A percentile compares a stretch with the other conserved stretches of the same genome.
phyloP scores from a whole-genome alignment of 2,329 filamentous ascomycete genomes.

The Myriosclerotinia curreyana region DNA sequence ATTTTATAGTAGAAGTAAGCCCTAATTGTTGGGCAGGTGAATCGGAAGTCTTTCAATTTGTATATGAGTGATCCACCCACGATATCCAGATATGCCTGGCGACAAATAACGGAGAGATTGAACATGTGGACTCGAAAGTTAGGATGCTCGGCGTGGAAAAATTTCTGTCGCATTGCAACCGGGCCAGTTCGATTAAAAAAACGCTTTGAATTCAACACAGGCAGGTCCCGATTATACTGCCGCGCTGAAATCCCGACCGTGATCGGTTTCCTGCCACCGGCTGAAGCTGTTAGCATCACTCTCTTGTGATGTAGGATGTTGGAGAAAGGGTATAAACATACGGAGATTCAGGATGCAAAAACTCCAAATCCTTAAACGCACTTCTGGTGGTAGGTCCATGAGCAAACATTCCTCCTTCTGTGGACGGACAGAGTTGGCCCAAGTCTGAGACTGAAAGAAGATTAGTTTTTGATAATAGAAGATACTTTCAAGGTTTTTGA shows the following conservation, averaged over 20 bases:
- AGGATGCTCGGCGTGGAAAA: not conserved
- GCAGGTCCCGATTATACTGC: not conserved
- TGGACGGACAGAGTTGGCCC: not conserved
- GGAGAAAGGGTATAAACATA: not conserved
- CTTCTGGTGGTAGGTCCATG: not conserved
- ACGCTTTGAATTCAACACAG: not conserved
- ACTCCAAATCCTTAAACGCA: slow-evolving; percentile 4
- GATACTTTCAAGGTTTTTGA: too few species aligned
- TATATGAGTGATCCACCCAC: not conserved
- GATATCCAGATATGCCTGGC: slow-evolving; percentile 1
- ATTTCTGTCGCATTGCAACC: not conserved
- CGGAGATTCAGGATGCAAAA: not conserved
- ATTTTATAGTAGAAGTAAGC: not conserved
- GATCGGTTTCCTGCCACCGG: not conserved
- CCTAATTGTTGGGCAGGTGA: not conserved
- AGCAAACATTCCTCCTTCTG: not conserved
- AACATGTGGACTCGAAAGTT: not conserved
- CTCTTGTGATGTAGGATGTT: too few species aligned
- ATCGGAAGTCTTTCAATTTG: not conserved
- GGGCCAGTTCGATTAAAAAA: too few species aligned
- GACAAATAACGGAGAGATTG: slow-evolving; percentile 1
- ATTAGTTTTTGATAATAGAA: too few species aligned
- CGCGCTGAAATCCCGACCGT: not conserved
- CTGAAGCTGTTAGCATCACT: not conserved
- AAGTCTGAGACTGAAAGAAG: not conserved